Evolutionary conservation across 2,329 filamentous ascomycete genomes (phyloP), one percentile per base, ranked within the genome.

Genomic region (Lecanosticta acicola): DNA sequence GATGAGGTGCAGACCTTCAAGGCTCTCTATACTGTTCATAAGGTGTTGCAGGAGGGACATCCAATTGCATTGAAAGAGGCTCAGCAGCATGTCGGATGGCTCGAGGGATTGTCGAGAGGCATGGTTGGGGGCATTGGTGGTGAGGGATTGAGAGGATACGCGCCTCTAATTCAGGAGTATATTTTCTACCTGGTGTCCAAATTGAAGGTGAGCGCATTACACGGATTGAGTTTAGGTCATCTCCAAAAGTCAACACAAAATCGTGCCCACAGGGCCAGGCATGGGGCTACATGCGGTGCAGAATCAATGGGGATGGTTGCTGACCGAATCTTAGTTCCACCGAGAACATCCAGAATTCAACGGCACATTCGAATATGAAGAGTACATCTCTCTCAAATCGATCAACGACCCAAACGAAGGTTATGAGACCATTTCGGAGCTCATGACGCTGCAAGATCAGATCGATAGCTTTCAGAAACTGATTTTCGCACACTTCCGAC

Each of bases 1-100:
- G 93, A 98, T 66, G 93, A 98, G 73, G 84, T 98, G 32, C 93
- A 98, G 73, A 97, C 93, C 3, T 98, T 97, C 78, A 98, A 98
- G 69, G 90, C 93, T 39, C 79, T 98, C 50, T 96, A 97, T 63
- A 97, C 89, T 17, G 81, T 97, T 55, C 93, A 98, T 74, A 96
- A 97, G 68, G 91, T 98, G 43, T 77, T 98, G 14, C 93, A 98
- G 65, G 93, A 98, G 69, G 93, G 93, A 13, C 93, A 98, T 63
- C 90, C 93, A 0, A 77, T 86, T 45, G 87, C 86, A 2, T 71
- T 98, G 26, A 84, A 83, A 61, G 93, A 98, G 68, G 93, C 89
- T 20, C 87, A 96, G 74, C 78, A 83, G 48, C 87, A 97, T 72
- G 79, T 85, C 49, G 80, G 79, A 61, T 98, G 93, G 91, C 81